Conservation (phyloP, 176 grass and related monocot genomes). For the Eleusine coracana region DNA sequence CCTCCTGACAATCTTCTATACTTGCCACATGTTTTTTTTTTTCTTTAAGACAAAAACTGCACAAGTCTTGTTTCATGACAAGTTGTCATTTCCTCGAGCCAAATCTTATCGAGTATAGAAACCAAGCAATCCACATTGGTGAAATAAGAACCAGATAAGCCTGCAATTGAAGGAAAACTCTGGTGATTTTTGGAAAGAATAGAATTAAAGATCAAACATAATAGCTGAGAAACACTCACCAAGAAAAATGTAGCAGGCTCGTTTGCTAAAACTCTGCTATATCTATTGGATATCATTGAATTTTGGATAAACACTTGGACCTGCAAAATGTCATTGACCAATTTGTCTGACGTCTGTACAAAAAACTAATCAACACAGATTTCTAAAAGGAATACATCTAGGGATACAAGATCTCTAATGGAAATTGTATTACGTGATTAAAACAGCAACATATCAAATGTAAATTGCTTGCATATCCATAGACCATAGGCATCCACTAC, state of each 20-base stretch:
- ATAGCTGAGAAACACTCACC: slow-evolving; percentile 37
- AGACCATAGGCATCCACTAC: background rate
- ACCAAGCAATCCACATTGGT: slow-evolving; percentile 44
- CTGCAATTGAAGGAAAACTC: slow-evolving; percentile 36
- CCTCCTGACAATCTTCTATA: background rate
- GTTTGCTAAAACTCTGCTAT: slow-evolving; percentile 45
- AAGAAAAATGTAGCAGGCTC: slow-evolving; percentile 39
- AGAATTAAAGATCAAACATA: background rate
- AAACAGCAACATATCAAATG: background rate
- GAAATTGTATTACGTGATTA: background rate
- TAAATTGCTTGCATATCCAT: background rate
- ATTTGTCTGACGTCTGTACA: background rate
- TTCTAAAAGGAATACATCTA: background rate
- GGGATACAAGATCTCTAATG: background rate
- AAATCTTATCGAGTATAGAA: slow-evolving; percentile 38
- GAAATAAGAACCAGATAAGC: slow-evolving; percentile 43
- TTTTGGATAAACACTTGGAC: slow-evolving; percentile 46
- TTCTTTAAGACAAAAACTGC: background rate
- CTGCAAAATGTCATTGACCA: slow-evolving; percentile 36
- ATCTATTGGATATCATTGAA: slow-evolving; percentile 54
- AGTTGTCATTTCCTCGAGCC: slow-evolving; percentile 32
- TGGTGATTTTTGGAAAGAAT: background rate
- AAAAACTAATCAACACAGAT: background rate
- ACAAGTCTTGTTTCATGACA: slow-evolving; percentile 3
- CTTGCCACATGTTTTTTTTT: background rate